Base-by-base conservation (phyloP, 2,329 filamentous ascomycete species). In the Sporothrix globosa region DNA sequence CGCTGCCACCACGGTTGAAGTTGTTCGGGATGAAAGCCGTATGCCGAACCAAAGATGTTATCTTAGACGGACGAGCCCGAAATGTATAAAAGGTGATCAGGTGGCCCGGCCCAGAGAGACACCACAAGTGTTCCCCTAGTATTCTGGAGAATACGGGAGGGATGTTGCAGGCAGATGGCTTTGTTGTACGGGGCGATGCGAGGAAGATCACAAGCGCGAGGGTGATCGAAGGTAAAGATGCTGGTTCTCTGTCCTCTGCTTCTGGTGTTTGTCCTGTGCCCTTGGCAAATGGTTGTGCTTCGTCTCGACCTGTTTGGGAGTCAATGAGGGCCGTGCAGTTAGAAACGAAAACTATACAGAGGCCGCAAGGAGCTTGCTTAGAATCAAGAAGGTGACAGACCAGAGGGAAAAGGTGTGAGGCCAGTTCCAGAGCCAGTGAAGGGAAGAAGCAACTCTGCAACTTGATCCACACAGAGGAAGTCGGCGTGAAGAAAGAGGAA, bases 151-250 rank as follows among this genome's bases (percentile, higher is more conserved):
- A 44, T 44, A 44, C 21, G 14, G 41, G 9, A 21, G 27, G 30
- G 21, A 39, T 50, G 27, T 14, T 52, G 61, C 46, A 34, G 61
- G 27, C 24, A 50, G 24, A 5, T 66, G 9, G 61, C n/a, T 50
- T 46, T 19, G 50, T 46, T 34, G 46, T 53, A 41, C 46, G 63
- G 46, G n/a, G 41, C 48, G 63, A 30, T 46, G 63, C 48, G 46
- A 67, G 63, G 48, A 67, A 67, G 46, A 39, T 53, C 50, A 39
- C 63, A 67, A 67, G 63, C 63, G 46, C 27, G 44, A 53, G 46
- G 63, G 17, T 24, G 61, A 52, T 50, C 61, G 4, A 11, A 50
- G 61, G 44, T 52, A 39, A 46, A 21, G 19, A 46, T 27, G 39
- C 17, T 61, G 39, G 58, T 27, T 11, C 14, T 46, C 39, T 27